These are phyloP conservation scores for Colletotrichum echinochloae DNA, from an alignment of 2,329 filamentous ascomycete genomes.

Conservation along the genomic window DNA sequence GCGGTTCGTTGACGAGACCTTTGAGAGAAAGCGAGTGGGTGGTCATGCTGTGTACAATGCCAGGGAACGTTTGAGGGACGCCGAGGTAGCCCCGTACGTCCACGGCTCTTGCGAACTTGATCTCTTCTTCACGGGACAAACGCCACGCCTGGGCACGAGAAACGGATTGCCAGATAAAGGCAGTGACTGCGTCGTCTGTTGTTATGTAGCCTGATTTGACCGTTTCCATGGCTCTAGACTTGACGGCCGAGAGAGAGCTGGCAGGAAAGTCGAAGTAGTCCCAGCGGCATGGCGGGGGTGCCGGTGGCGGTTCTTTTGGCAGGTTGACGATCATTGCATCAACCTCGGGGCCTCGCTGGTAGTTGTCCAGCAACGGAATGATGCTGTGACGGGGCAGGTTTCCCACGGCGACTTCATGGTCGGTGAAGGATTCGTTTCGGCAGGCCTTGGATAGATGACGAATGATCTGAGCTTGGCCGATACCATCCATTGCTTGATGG, in stretches of 20 bases:
- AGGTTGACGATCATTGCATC: slow-evolving; percentile 9
- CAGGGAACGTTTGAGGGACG: slow-evolving; percentile 59
- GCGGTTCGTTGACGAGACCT: slow-evolving; percentile 45
- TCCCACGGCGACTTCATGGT: slow-evolving; percentile 56
- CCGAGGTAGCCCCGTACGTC: slow-evolving; percentile 58
- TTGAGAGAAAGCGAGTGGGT: slow-evolving; percentile 51
- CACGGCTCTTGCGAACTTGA: slow-evolving; percentile 59
- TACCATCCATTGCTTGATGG: slow-evolving; percentile 64
- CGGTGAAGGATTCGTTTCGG: slow-evolving; percentile 56
- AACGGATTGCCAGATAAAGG: slow-evolving; percentile 63
- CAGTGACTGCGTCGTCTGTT: slow-evolving; percentile 65
- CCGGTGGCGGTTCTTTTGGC: not conserved
- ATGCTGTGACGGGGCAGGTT: slow-evolving; percentile 54
- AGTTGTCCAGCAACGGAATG: slow-evolving; percentile 55
- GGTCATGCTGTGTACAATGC: slow-evolving; percentile 60
- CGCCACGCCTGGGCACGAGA: slow-evolving; percentile 55
- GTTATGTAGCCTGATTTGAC: slow-evolving; percentile 55
- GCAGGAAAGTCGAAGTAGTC: slow-evolving; percentile 58
- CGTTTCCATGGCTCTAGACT: slow-evolving; percentile 50
- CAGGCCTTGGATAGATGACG: slow-evolving; percentile 63
- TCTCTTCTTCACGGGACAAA: slow-evolving; percentile 41
- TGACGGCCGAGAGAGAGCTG: slow-evolving; percentile 54
- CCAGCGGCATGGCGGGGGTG: slow-evolving; percentile 48
- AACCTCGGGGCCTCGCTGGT: slow-evolving; percentile 51
- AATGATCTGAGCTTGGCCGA: slow-evolving; percentile 60